phyloP scores from a whole-genome alignment of 1,139 yeast species.

The Dujonia santamariae region DNA sequence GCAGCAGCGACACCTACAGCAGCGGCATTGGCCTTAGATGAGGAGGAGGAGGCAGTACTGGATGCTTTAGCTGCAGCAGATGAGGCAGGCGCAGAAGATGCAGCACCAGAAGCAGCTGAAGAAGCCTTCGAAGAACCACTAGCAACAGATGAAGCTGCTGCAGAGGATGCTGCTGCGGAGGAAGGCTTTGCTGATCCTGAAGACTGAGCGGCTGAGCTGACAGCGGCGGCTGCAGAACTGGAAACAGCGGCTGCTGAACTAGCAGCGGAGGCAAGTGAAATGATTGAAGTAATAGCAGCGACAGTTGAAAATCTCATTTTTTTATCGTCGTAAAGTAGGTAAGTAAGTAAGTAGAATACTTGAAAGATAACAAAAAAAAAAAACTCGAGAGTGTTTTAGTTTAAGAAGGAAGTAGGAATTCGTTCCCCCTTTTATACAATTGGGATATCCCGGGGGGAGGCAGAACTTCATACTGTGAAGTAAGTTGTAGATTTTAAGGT shows the following conservation, averaged over 20 bases:
- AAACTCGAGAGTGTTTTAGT: neutral
- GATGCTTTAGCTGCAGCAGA: slow-evolving; percentile 10
- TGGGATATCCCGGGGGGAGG: too few relatives aligned
- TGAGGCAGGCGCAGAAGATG: slow-evolving; percentile 10
- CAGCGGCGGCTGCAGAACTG: too few relatives aligned
- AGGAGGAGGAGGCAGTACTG: slow-evolving; percentile 8
- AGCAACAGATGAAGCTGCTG: neutral
- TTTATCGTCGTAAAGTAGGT: too few relatives aligned
- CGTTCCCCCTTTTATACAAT: too few relatives aligned
- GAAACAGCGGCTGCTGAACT: neutral
- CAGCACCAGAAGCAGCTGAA: slow-evolving; percentile 8
- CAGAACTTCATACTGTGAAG: too few relatives aligned
- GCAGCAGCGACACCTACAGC: slow-evolving; percentile 2
- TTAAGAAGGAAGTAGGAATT: too few relatives aligned
- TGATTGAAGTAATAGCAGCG: slow-evolving; percentile 1
- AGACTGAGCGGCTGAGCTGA: too few relatives aligned
- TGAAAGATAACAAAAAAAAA: too few relatives aligned
- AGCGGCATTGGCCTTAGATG: slow-evolving; percentile 4
- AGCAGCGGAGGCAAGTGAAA: slow-evolving; percentile 4
- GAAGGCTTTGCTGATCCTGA: too few relatives aligned
- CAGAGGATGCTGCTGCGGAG: too few relatives aligned
- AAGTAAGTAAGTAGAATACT: too few relatives aligned
- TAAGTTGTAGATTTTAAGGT: too few relatives aligned
- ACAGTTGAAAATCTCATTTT: neutral
- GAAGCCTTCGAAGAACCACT: neutral